Conservation (phyloP, 1,284 basidiomycete species). For the Sparassis latifolia region DNA sequence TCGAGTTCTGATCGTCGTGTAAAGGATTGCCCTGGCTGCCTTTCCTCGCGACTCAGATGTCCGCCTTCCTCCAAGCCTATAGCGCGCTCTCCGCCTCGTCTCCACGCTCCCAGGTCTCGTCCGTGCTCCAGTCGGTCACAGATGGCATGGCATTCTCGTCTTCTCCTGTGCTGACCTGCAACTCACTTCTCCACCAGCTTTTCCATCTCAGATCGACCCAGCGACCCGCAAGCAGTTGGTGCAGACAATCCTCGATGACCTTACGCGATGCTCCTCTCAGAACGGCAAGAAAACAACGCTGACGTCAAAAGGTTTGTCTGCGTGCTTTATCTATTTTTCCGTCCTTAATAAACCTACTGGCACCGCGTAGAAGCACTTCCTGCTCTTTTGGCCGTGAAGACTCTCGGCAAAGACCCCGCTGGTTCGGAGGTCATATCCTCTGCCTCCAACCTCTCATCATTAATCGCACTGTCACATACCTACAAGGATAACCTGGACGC, state of each 20-base stretch:
- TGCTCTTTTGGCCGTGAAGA: conserved; percentile 71
- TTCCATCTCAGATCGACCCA: conserved; percentile 38
- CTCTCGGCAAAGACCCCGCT: conserved; percentile 62
- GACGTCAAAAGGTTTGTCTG: conserved; percentile 39
- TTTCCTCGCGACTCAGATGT: conserved; percentile 15
- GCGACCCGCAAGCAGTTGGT: conserved; percentile 43
- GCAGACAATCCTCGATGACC: conserved; percentile 52
- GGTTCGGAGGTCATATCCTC: conserved; percentile 62
- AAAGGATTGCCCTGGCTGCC: too few species aligned
- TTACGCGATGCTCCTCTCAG: conserved; percentile 32
- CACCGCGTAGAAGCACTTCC: conserved; percentile 44
- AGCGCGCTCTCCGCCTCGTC: conserved; percentile 39
- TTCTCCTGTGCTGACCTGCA: not conserved
- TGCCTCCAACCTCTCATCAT: conserved; percentile 42
- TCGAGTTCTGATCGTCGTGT: too few species aligned
- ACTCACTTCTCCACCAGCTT: conserved; percentile 21
- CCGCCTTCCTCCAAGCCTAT: conserved; percentile 33
- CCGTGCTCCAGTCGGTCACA: conserved; percentile 43
- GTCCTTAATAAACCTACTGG: too few species aligned
- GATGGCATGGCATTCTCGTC: conserved; percentile 29
- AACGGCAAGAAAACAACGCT: conserved; percentile 38
- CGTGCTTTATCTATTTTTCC: too few species aligned
- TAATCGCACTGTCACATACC: conserved; percentile 43
- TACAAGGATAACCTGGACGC: conserved; percentile 56
- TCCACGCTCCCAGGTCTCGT: conserved; percentile 35